phyloP scores from a whole-genome alignment of 768 basidiomycete genomes.

The Leucosporidium yakuticum region DNA sequence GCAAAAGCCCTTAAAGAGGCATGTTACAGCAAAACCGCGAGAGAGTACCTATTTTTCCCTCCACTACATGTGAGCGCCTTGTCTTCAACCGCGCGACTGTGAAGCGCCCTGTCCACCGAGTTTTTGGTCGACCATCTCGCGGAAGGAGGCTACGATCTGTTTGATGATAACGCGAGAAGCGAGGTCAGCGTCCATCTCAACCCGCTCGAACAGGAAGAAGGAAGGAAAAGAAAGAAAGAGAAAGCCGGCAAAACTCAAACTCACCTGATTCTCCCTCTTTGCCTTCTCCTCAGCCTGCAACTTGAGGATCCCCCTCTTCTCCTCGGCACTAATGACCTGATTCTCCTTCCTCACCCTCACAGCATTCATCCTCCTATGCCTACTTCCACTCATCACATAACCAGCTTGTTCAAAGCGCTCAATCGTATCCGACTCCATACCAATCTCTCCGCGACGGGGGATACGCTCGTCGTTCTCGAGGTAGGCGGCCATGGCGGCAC shows the following conservation, averaged over 20 bases:
- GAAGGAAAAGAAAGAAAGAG: not conserved
- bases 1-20: no score
- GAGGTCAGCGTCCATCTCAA: not conserved
- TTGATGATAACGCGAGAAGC: no score
- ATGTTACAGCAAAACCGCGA: no score
- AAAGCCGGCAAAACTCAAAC: no score
- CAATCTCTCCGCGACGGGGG: conserved; percentile 97
- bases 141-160: conserved; percentile 31
- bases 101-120: not conserved
- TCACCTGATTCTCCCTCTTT: conserved; percentile 65
- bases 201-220: not conserved
- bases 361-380: conserved; percentile 96
- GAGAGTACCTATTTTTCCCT: no score
- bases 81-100: no score
- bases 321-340: conserved; percentile 97
- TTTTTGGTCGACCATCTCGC: conserved; percentile 29
- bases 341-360: conserved; percentile 99
- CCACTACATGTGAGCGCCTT: no score
- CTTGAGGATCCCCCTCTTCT: conserved; percentile 92
- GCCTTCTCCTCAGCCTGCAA: conserved; percentile 89
- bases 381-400: conserved; percentile 94
- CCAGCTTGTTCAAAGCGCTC: conserved; percentile 79
- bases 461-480: conserved; percentile 81
- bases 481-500: conserved; percentile 96
- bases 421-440: conserved; percentile 79